Conservation (phyloP, 163 green algal species). For the Chlorella variabilis region DNA sequence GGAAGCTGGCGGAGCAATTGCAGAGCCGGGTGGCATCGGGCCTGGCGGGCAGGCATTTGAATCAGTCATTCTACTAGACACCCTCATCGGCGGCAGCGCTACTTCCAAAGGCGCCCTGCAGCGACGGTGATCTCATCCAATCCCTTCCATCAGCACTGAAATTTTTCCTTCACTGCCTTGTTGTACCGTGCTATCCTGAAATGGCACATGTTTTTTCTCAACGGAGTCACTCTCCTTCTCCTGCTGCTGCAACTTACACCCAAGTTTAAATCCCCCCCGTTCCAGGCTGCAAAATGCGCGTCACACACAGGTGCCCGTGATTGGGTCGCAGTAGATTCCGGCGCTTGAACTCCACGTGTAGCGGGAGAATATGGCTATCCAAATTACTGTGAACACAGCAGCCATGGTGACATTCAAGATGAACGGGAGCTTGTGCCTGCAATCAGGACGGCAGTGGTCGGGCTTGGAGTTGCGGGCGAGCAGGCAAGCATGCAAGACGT, state of each 20-base stretch:
- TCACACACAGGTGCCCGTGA: neutral
- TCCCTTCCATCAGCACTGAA: neutral
- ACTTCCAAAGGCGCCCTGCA: neutral
- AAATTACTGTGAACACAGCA: neutral
- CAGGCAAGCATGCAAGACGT: too few species aligned
- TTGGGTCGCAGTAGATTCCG: neutral
- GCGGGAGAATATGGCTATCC: neutral
- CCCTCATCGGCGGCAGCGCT: neutral
- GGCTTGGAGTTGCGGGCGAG: too few species aligned
- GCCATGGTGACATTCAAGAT: neutral
- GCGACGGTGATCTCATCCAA: neutral
- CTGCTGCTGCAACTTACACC: too few species aligned
- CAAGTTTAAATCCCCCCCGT: too few species aligned
- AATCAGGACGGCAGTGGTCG: too few species aligned
- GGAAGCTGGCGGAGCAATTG: neutral
- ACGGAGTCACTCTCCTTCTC: too few species aligned
- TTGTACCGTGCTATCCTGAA: neutral
- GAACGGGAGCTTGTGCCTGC: conserved; percentile 1
- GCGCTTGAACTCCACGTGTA: neutral
- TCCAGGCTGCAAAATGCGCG: too few species aligned
- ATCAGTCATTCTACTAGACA: neutral
- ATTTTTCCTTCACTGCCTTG: neutral
- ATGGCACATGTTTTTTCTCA: too few species aligned
- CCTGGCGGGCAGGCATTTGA: neutral
- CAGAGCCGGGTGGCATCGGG: neutral